Evolutionary conservation across 345 rosid genomes (phyloP).

Genomic region (Sapria himalayana): DNA sequence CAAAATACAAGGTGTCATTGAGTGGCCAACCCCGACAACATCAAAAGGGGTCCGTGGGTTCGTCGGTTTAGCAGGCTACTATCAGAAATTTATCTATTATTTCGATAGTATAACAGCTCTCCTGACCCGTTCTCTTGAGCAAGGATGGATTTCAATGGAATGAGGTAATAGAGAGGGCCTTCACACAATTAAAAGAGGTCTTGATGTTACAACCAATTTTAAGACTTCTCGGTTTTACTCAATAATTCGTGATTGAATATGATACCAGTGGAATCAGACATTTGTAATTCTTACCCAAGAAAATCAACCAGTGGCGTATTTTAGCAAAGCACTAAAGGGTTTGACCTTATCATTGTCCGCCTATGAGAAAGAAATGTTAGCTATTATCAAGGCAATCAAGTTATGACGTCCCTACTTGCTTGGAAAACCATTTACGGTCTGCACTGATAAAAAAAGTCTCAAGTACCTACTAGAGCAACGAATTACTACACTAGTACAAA

Average conservation of each 20-base stretch:
- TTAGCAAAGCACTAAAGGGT: neutral
- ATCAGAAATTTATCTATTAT: too few species aligned
- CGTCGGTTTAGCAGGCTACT: neutral
- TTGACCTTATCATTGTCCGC: neutral
- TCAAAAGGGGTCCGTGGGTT: neutral
- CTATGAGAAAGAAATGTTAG: conserved; percentile 2
- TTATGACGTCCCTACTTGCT: neutral
- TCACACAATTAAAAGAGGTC: neutral
- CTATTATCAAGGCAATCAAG: neutral
- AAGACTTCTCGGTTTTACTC: neutral
- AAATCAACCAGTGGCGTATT: neutral
- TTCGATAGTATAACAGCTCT: too few species aligned
- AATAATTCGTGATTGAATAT: neutral
- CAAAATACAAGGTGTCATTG: neutral
- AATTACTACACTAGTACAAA: neutral
- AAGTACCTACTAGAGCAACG: neutral
- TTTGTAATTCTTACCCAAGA: neutral
- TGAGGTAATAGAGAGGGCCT: neutral
- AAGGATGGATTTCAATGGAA: neutral
- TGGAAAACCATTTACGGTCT: neutral
- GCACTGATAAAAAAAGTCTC: too few species aligned
- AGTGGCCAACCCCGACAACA: neutral
- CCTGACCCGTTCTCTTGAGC: neutral
- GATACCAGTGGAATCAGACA: neutral
- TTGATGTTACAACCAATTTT: neutral